Conservation (phyloP, 2,329 filamentous ascomycete genomes). For the Pyrenochaeta sp. region DNA sequence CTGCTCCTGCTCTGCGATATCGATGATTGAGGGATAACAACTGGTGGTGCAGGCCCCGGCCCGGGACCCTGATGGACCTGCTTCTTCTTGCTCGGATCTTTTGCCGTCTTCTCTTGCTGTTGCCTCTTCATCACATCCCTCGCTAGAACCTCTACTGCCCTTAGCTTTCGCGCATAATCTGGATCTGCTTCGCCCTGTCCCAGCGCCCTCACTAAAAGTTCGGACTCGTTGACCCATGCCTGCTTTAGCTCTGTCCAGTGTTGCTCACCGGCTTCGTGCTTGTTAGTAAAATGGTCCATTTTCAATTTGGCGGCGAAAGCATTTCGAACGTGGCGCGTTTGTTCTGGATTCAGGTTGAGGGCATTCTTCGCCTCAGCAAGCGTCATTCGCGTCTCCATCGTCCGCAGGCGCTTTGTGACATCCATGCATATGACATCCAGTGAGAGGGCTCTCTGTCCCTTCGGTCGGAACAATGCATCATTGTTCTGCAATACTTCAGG, state of each 20-base stretch:
- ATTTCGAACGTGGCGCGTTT: slow-evolving; percentile 71
- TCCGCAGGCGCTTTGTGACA: slow-evolving; percentile 81
- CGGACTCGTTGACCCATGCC: slow-evolving; percentile 69
- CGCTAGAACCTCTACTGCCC: slow-evolving; percentile 74
- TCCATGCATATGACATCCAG: slow-evolving; percentile 83
- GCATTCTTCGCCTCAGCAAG: slow-evolving; percentile 78
- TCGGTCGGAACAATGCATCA: slow-evolving; percentile 37
- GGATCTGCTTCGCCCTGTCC: slow-evolving; percentile 61
- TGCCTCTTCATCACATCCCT: slow-evolving; percentile 81
- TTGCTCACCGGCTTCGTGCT: slow-evolving; percentile 74
- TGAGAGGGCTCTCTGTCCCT: slow-evolving; percentile 70
- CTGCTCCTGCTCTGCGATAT: slow-evolving; percentile 43
- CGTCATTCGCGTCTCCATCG: slow-evolving; percentile 70
- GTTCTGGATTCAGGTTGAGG: slow-evolving; percentile 73
- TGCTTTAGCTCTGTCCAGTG: slow-evolving; percentile 76
- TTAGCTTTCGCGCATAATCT: slow-evolving; percentile 64
- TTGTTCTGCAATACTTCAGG: slow-evolving; percentile 61
- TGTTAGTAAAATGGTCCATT: slow-evolving; percentile 73
- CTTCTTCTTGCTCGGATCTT: slow-evolving; percentile 59
- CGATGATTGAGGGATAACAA: slow-evolving; percentile 25
- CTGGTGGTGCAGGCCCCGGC: slow-evolving; percentile 51
- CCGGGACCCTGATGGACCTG: slow-evolving; percentile 51
- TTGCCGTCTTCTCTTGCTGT: slow-evolving; percentile 70
- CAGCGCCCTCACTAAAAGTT: slow-evolving; percentile 64
- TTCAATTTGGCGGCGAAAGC: slow-evolving; percentile 72